Evolutionary conservation across 441 rosid species (phyloP).

Genomic region (Aleurites moluccanus): DNA sequence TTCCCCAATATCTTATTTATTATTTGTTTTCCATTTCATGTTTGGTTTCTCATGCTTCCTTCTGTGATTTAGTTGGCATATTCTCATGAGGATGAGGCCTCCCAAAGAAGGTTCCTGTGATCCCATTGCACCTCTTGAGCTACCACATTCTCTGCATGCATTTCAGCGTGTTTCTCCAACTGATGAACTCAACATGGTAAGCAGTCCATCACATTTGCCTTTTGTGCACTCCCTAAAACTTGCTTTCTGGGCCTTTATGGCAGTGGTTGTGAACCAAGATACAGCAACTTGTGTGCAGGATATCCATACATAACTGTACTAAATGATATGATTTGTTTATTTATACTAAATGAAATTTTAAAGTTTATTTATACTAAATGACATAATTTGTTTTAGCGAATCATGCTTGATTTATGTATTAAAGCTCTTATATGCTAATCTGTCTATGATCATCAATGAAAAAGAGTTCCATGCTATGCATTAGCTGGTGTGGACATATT

Average conservation of each 20-base stretch:
- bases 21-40: not conserved
- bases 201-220: conserved; percentile 9
- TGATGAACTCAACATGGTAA: conserved; percentile 60
- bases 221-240: not conserved
- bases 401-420: not conserved
- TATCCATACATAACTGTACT: not conserved
- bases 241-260: not conserved
- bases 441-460: not conserved
- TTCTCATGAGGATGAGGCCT: conserved; percentile 69
- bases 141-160: conserved; percentile 84
- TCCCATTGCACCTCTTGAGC: conserved; percentile 80
- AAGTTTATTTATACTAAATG: not conserved
- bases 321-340: too few relatives aligned
- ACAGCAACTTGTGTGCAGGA: not conserved
- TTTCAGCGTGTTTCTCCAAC: conserved; percentile 67
- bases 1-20: not conserved
- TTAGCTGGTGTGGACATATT: not conserved
- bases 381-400: not conserved
- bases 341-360: not conserved
- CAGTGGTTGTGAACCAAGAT: not conserved
- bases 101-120: conserved; percentile 69
- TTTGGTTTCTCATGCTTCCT: not conserved
- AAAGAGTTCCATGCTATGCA: not conserved
- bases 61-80: conserved; percentile 60
- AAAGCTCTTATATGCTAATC: too few relatives aligned